Evolutionary conservation across 2,329 filamentous ascomycete genomes (phyloP).

Genomic region (Paramyrothecium sp.): DNA sequence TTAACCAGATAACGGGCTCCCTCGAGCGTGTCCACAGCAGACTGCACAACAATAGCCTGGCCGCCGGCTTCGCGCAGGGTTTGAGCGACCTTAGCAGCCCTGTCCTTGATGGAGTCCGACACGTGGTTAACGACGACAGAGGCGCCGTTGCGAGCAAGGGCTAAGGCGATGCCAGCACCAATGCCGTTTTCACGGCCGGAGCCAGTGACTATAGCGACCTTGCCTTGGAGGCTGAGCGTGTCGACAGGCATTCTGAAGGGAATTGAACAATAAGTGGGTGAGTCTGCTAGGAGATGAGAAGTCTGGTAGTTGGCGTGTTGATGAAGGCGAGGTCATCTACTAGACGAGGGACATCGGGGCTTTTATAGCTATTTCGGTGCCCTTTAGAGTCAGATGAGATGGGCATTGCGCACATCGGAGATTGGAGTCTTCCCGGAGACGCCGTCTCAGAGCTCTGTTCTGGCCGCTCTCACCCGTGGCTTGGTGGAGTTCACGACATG

Average conservation of each 20-base stretch:
- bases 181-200: conserved; percentile 42
- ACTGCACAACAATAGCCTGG: conserved; percentile 28
- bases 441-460: neutral
- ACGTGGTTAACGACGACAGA: conserved; percentile 38
- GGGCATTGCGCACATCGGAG: too few species aligned
- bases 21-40: conserved; percentile 27
- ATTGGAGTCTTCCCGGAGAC: neutral
- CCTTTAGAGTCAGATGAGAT: neutral
- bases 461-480: neutral
- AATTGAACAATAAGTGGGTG: neutral
- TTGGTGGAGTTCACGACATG: neutral
- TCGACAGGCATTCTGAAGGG: conserved; percentile 25
- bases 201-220: conserved; percentile 43
- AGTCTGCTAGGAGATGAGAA: too few species aligned
- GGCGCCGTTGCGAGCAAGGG: conserved; percentile 39
- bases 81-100: conserved; percentile 28
- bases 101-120: conserved; percentile 25
- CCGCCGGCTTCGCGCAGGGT: conserved; percentile 25
- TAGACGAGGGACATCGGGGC: neutral
- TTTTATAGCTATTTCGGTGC: neutral
- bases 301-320: neutral
- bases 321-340: neutral
- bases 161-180: conserved; percentile 38
- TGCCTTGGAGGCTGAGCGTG: conserved; percentile 35
- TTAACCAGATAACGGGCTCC: conserved; percentile 28